Base-by-base conservation (phyloP, 768 basidiomycete genomes). In the Calvatia gigantea region DNA sequence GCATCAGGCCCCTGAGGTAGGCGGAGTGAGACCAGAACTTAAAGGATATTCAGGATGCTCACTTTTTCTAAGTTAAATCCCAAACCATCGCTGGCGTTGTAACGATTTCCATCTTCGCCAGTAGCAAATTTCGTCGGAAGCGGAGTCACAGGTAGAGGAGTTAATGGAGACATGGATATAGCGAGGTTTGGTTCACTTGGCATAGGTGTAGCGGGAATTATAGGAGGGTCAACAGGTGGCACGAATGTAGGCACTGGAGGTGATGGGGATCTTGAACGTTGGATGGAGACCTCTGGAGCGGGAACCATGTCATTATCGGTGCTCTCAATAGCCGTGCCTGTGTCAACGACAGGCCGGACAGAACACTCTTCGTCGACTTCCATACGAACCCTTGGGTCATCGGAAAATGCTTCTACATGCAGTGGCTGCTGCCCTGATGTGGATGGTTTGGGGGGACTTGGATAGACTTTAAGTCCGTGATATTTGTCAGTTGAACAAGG, bases 131-230 rank as follows among this genome's bases (percentile, higher is more conserved):
- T 66, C 1, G 61, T 39, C 15, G 67, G 67, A 27, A 64, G 62
- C 4, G 81, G 81, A 1, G 82, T 80, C 57, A 76, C 72, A 5
- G 80, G 75, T 31, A 81, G 61, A 6, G 83, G 82, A 6, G 83
- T 82, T 32, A 85, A 56, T 12, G 71, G 70, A n/a, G 73, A 74
- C 60, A 69, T 51, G 1, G 39, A 25, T 15, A 25, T 14, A 21
- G 11, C 19, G 33, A 46, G 19, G 19, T 6, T 23, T 17, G 33
- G 25, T 19, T 33, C 37, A 25, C 38, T 28, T 2, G 44, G 41
- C 14, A 12, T 46, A 35, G 49, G 35, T 19, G 48, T 44, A 8
- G 38, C 48, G n/a, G n/a, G n/a, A n/a, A n/a, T n/a, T n/a, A n/a
- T n/a, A 38, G 53, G 54, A 11, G 38, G 45, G 31, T 50, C 42